Evolutionary conservation across 306 rosid species (phyloP), one percentile per base, ranked within the genome.

Genomic region (Alnus glutinosa): DNA sequence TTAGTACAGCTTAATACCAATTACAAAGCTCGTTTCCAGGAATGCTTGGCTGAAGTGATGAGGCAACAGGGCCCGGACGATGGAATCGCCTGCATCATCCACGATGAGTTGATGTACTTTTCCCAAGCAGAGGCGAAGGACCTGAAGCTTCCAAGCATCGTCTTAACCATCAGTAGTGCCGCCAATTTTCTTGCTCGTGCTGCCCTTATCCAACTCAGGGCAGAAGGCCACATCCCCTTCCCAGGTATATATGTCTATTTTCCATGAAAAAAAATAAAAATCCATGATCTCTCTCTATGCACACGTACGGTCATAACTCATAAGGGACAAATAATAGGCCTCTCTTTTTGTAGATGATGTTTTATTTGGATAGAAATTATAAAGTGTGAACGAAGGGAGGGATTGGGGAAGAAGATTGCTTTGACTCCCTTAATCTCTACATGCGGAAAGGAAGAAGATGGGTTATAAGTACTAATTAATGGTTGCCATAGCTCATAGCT

Each of bases 51-150:
- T 59, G 71, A 46, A 57, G 64, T 74, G 42, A 49, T 36, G 7
- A 32, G 34, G 37, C 59, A 64, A 62, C 50, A 74, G 57, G 12
- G 55, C 13, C 2, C 36, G 37, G 85, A 84, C 63, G 82, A 74
- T 4, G 36, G 37, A 59, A 82, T 84, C 32, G 77, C 68, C 1
- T 84, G 90, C 36, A 30, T 87, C 15, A 84, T 87, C 55, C 77
- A 87, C 30, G 90, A 87, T 36, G 86, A 80, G 16, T 14, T 71
- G 9, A 74, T 84, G 83, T 18, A 70, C 32, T 87, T 78, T 37
- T 12, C 49, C 0, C 79, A 79, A 55, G 75, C 79, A 18, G 77
- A 77, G 62, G 83, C 83, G 1, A 75, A n/a, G 70, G 75, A 84
- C 64, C 77, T 87, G 4, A 64, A 80, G 57, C 64, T 84, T 52